Conservation (phyloP, 2,329 filamentous ascomycete species). For the Diaporthe humulicola region DNA sequence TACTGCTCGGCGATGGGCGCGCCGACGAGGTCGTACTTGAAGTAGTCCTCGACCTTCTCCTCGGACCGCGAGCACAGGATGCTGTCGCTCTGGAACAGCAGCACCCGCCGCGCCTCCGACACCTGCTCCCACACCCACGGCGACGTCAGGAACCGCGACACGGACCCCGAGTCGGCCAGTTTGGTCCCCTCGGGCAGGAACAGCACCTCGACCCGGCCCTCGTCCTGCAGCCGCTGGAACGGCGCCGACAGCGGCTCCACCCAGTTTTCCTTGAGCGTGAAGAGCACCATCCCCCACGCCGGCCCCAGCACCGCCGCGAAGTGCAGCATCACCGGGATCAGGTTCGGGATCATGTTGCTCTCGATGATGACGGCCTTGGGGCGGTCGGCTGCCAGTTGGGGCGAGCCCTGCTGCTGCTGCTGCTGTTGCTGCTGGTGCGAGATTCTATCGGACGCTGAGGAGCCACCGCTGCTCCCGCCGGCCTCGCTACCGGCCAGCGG, state of each 20-base stretch:
- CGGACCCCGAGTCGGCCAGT: slow-evolving; percentile 48
- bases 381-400: slow-evolving; percentile 11
- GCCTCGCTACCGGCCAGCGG: neutral
- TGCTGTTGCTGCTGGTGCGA: neutral
- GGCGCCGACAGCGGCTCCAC: slow-evolving; percentile 46
- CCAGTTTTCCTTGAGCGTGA: slow-evolving; percentile 49
- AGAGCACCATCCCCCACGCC: slow-evolving; percentile 56
- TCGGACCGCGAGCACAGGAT: slow-evolving; percentile 48
- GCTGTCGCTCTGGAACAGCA: slow-evolving; percentile 52
- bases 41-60: slow-evolving; percentile 48
- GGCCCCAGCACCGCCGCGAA: slow-evolving; percentile 51
- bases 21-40: slow-evolving; percentile 50
- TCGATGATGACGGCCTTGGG: slow-evolving; percentile 39
- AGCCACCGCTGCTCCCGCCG: neutral
- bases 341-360: slow-evolving; percentile 43
- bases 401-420: neutral
- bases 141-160: slow-evolving; percentile 50
- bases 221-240: slow-evolving; percentile 50
- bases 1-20: slow-evolving; percentile 46
- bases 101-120: slow-evolving; percentile 45
- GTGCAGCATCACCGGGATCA: slow-evolving; percentile 46
- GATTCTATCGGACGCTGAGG: neutral
- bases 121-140: slow-evolving; percentile 51
- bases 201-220: slow-evolving; percentile 50
- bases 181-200: slow-evolving; percentile 49